Evolutionary conservation across 2,329 filamentous ascomycete species (phyloP), one percentile per base, ranked within the genome.

Genomic region (Nigrograna mackinnonii): DNA sequence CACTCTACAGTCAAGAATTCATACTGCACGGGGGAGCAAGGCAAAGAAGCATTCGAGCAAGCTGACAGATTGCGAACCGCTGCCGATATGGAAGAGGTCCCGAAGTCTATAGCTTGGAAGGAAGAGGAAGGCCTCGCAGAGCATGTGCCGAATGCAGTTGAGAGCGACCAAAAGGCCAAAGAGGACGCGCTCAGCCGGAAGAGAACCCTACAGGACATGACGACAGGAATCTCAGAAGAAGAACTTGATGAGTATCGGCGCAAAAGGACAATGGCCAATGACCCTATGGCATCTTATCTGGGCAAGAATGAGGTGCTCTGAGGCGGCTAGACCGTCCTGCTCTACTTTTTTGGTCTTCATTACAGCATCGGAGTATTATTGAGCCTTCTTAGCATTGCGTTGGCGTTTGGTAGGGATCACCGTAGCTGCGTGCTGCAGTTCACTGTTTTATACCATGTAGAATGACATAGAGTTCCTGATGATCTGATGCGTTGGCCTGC

Each of bases 1-100:
- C 91, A 95, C 66, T 96, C 91, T 0, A 86, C 84, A 17, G 82
- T 95, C 49, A 96, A 95, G 72, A 97, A 99, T 70, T 96, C 91
- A 60, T 99, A 97, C 62, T 99, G 94, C 68, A 97, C 92, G 0
- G 94, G 94, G 19, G 89, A 94, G 47, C 89, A 88, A 44, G 94
- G 94, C 24, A 95, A 84, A 67, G 74, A 73, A 47, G 91, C 90
- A 1, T 91, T 89, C 69, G 85, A 91, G 55, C 86, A 88, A 43
- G 84, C 89, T 1, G 85, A 94, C 52, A 74, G 75, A 22, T 72
- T 84, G 65, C 67, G 79, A 40, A 71, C 72, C 24, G 77, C 72
- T 5, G 61, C 69, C 20, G 65, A 74, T 24, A 57, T 82, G n/a
- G 58, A 70, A 16, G 63, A 70, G 38, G 62, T 71, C 2, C 66